Evolutionary conservation across 2,329 filamentous ascomycete genomes (phyloP).

Genomic region (Hypoxylon sp.): DNA sequence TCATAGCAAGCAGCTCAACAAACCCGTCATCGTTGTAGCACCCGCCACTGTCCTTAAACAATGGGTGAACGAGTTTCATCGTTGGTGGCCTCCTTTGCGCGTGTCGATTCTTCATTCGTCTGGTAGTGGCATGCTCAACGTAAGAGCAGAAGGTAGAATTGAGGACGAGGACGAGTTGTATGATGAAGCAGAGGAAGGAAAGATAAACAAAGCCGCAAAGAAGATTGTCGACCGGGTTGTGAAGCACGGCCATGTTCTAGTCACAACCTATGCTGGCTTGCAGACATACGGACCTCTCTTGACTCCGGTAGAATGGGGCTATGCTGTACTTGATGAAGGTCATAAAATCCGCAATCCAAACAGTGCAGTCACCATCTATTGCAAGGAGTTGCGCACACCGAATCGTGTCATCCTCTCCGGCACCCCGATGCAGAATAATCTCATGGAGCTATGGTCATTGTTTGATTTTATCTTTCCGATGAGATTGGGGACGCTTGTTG

Average conservation of each 20-base stretch:
- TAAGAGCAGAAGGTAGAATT: conserved; percentile 73
- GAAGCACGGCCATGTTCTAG: conserved; percentile 88
- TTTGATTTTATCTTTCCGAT: conserved; percentile 99
- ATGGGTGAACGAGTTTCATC: conserved; percentile 98
- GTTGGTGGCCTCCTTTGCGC: conserved; percentile 98
- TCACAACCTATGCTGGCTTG: conserved; percentile 96
- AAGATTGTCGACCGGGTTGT: conserved; percentile 87
- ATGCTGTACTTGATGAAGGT: conserved; percentile 94
- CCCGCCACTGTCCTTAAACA: conserved; percentile 96
- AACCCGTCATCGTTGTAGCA: conserved; percentile 91
- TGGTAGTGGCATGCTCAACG: conserved; percentile 94
- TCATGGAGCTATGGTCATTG: conserved; percentile 94
- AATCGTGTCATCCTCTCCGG: conserved; percentile 95
- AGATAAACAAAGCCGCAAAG: conserved; percentile 78
- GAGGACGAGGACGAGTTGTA: conserved; percentile 70
- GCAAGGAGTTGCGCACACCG: conserved; percentile 91
- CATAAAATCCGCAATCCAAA: conserved; percentile 99
- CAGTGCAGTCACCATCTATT: conserved; percentile 92
- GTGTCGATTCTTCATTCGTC: conserved; percentile 97
- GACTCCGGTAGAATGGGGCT: conserved; percentile 89
- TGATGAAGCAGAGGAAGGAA: conserved; percentile 64
- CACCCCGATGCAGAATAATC: conserved; percentile 97
- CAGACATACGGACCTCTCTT: conserved; percentile 90
- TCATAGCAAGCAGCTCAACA: conserved; percentile 86
- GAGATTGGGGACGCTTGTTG: conserved; percentile 91